Base-by-base conservation (phyloP, 2,329 filamentous ascomycete species). In the Colletotrichum lini region DNA sequence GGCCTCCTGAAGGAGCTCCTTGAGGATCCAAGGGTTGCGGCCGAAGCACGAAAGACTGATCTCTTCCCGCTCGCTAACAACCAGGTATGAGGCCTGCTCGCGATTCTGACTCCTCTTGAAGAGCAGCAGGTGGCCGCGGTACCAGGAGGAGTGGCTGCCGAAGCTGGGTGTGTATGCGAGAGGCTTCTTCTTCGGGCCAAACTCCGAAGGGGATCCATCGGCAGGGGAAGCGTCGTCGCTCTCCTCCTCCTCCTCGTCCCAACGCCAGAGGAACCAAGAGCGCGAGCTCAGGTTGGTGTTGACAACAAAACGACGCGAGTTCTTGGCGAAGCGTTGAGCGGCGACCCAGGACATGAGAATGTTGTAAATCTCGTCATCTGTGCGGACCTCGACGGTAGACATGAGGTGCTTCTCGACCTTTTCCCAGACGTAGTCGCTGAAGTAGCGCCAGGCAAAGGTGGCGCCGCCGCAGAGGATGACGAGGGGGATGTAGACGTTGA, bases 321-420 rank as follows among this genome's bases (percentile, higher is more conserved):
- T 81, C 72, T 87, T 85, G 23, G 90, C 85, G 74, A 93, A 93
- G 4, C 82, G 79, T 79, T 94, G 91, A 44, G 83, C 80, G 2
- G 91, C 86, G 2, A 93, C 86, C 92, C 92, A 94, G 35, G 85
- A 85, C 90, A 93, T 93, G 50, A 93, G 76, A 76, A 93, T 92
- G 77, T 91, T 91, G 82, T 93, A 94, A 67, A 92, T 89, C 78
- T 94, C 92, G 75, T 94, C 92, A 68, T 93, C 91, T 38, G 89
- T 86, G 54, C 90, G 87, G 49, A 94, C 88, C 74, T 91, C 89
- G 21, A 91, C 91, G 1, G 87, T 89, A 3, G 89, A 92, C 84
- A 92, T 90, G 75, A 92, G 86, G 75, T 92, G 82, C 7, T 81
- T 76, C 52, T 87, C 83, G 40, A 91, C 73, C 49, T 86, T 78